phyloP scores from a whole-genome alignment of 2,329 filamentous ascomycete genomes.

The Raffaelea arxii region DNA sequence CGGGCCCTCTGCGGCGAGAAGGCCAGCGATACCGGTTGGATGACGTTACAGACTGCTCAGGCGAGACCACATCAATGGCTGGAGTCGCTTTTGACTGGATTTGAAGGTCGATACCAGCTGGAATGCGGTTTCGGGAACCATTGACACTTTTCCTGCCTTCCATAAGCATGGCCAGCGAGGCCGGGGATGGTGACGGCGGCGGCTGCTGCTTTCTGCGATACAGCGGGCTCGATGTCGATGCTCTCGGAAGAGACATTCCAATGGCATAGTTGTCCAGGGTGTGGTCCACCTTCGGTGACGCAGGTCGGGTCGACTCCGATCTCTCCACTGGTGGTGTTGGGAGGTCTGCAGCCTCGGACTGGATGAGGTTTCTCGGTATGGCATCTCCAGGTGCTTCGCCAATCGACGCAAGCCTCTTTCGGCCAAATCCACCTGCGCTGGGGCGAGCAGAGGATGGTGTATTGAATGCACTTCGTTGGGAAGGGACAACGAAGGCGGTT shows the following conservation, averaged over 20 bases:
- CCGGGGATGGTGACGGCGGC: slow-evolving; percentile 59
- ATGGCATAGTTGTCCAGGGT: slow-evolving; percentile 20
- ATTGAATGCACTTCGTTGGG: slow-evolving; percentile 58
- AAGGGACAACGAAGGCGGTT: slow-evolving; percentile 58
- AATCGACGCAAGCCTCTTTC: slow-evolving; percentile 66
- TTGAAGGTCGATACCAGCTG: slow-evolving; percentile 57
- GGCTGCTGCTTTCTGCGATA: slow-evolving; percentile 37
- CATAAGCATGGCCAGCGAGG: slow-evolving; percentile 52
- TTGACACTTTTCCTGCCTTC: slow-evolving; percentile 52
- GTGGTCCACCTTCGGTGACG: too few relatives aligned
- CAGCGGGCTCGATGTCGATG: slow-evolving; percentile 58
- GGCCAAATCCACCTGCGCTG: slow-evolving; percentile 47
- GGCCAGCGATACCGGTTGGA: slow-evolving; percentile 48
- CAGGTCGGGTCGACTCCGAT: slow-evolving; percentile 15
- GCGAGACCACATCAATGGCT: slow-evolving; percentile 43
- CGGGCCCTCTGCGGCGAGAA: slow-evolving; percentile 40
- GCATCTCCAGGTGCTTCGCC: slow-evolving; percentile 48
- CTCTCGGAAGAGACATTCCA: slow-evolving; percentile 46
- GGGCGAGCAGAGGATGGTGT: slow-evolving; percentile 60
- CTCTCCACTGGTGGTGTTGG: slow-evolving; percentile 11
- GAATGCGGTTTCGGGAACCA: slow-evolving; percentile 69
- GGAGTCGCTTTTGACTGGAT: slow-evolving; percentile 37
- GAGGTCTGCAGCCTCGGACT: slow-evolving; percentile 4
- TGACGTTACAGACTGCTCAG: slow-evolving; percentile 44
- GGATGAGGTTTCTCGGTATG: slow-evolving; percentile 20